A percentile compares a stretch with the other conserved stretches of the same genome.
phyloP scores from a whole-genome alignment of 2,329 filamentous ascomycete genomes.

The Penicillium paneum region DNA sequence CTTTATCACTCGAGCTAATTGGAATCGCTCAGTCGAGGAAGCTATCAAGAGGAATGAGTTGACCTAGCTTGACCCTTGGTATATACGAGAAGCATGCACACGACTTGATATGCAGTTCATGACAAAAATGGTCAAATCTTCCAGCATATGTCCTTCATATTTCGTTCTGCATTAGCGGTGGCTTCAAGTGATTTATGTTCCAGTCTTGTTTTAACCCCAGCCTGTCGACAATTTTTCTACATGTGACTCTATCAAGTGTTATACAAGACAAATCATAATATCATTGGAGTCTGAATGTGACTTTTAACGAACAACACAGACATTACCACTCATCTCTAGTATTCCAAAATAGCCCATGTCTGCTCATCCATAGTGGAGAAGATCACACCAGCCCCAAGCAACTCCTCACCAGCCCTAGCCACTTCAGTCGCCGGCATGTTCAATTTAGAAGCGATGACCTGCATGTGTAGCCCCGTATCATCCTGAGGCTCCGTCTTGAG shows the following conservation, averaged over 20 bases:
- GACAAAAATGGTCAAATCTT: neutral
- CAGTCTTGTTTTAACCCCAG: neutral
- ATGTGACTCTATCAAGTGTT: neutral
- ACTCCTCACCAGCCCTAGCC: constrained; percentile 73
- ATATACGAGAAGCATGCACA: neutral
- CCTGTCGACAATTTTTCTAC: neutral
- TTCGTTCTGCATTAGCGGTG: neutral
- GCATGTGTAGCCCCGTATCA: constrained; percentile 80
- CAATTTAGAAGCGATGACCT: constrained; percentile 66
- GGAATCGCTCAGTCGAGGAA: constrained; percentile 59
- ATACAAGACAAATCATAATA: constrained; percentile 22
- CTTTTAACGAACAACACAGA: constrained; percentile 22
- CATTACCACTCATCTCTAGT: constrained; percentile 26
- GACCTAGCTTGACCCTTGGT: constrained; percentile 6
- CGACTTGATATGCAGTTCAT: neutral
- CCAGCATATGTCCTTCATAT: neutral
- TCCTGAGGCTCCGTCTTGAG: constrained; percentile 66
- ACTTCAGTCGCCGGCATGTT: constrained; percentile 68
- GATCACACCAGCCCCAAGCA: constrained; percentile 69
- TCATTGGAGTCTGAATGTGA: constrained; percentile 19
- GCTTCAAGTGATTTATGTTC: neutral
- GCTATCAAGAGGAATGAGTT: constrained; percentile 55
- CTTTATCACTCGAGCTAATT: constrained; percentile 56
- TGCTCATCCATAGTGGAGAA: constrained; percentile 91
- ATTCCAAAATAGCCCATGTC: constrained; percentile 82